Conservation (phyloP, 1,284 basidiomycete species). For the Leccinum holopus region DNA sequence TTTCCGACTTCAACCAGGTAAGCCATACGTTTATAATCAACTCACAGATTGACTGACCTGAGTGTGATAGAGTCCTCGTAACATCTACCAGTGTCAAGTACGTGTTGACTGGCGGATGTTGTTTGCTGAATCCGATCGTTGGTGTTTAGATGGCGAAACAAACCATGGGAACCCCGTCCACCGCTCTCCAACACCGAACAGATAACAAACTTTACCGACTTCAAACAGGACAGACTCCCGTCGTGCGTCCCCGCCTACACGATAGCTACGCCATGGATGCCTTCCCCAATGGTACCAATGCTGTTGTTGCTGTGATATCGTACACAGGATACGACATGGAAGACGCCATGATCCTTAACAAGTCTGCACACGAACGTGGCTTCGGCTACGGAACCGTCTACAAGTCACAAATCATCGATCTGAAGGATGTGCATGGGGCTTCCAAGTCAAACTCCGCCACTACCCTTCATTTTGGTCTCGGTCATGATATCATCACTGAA, state of each 20-base stretch:
- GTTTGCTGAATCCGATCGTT: constrained; percentile 11
- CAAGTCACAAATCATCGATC: constrained; percentile 91
- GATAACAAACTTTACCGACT: constrained; percentile 99
- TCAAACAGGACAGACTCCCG: constrained; percentile 92
- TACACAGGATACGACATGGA: constrained; percentile 99
- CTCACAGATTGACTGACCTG: constrained; percentile 5
- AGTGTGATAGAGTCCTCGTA: constrained; percentile 66
- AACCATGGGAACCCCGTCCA: constrained; percentile 98
- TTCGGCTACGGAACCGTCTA: constrained; percentile 98
- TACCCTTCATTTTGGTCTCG: constrained; percentile 85
- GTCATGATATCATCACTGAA: constrained; percentile 66
- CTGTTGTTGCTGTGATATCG: constrained; percentile 98
- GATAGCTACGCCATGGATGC: constrained; percentile 98
- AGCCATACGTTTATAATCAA: constrained; percentile 6
- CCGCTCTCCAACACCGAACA: constrained; percentile 86
- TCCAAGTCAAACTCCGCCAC: constrained; percentile 52
- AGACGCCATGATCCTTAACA: constrained; percentile 99
- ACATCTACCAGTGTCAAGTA: constrained; percentile 87
- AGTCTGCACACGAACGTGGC: constrained; percentile 97
- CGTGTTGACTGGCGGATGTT: constrained; percentile 13
- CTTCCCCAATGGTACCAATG: constrained; percentile 98
- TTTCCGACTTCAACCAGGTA: constrained; percentile 97
- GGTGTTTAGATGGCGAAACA: constrained; percentile 94
- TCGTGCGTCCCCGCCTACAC: constrained; percentile 91
- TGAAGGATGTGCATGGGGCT: constrained; percentile 77